Conservation (phyloP, 2,329 filamentous ascomycete genomes). For the Neonectria magnoliae region DNA sequence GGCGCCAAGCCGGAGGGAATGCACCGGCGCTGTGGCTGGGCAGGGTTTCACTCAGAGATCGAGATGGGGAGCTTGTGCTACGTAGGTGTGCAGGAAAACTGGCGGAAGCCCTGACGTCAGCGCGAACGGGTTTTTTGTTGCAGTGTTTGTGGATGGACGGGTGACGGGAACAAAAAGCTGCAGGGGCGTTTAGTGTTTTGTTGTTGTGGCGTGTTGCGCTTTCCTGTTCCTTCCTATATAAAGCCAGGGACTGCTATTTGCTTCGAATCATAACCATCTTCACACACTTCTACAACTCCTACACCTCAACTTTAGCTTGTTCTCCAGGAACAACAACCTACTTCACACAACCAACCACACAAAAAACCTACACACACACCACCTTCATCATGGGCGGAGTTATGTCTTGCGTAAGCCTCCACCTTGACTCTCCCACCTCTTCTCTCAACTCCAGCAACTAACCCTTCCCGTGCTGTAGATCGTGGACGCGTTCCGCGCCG, state of each 20-base stretch:
- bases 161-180: background rate
- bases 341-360: slow-evolving; percentile 3
- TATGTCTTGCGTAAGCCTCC: slow-evolving; percentile 78
- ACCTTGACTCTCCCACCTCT: background rate
- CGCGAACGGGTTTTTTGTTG: background rate
- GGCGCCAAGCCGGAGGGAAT: background rate
- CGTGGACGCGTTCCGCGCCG: slow-evolving; percentile 67
- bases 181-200: background rate
- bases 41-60: background rate
- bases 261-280: background rate
- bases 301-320: background rate
- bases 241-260: background rate
- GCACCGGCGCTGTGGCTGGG: background rate
- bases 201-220: background rate
- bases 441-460: slow-evolving; percentile 14
- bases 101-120: slow-evolving; percentile 10
- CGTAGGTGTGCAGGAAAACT: too few relatives aligned
- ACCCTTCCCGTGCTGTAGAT: slow-evolving; percentile 55
- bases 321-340: slow-evolving; percentile 1
- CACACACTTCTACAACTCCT: background rate
- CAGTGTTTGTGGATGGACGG: background rate
- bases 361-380: slow-evolving; percentile 26
- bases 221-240: background rate
- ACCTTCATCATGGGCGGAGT: slow-evolving; percentile 77
- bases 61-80: background rate